phyloP scores from a whole-genome alignment of 1,284 basidiomycete species.

The Leccinum huronense region DNA sequence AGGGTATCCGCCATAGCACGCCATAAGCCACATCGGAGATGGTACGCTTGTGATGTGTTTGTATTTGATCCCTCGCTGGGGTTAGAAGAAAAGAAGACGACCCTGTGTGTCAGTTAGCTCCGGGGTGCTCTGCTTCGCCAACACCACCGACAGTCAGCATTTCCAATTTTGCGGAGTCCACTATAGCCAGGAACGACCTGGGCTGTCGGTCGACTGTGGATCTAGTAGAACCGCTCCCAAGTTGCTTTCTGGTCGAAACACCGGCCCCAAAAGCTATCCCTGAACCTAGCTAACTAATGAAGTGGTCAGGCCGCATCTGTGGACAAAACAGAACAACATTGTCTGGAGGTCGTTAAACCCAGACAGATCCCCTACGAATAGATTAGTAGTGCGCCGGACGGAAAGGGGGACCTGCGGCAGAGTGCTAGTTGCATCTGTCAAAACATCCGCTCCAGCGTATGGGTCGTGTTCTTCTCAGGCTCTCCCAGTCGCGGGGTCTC shows the following conservation, averaged over 20 bases:
- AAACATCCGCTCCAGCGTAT: neutral
- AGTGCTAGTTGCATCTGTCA: neutral
- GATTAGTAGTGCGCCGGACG: neutral
- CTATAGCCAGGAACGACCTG: neutral
- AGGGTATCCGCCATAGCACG: neutral
- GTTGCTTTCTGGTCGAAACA: neutral
- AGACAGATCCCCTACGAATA: neutral
- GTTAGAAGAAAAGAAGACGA: neutral
- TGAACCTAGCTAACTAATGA: neutral
- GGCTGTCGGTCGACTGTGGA: neutral
- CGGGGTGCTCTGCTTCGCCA: too few species aligned
- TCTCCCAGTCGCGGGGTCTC: neutral
- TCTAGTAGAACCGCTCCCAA: neutral
- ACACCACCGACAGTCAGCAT: too few species aligned
- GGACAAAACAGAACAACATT: neutral
- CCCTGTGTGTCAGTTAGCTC: neutral
- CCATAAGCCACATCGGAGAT: neutral
- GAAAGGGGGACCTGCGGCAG: neutral
- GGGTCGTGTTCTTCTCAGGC: neutral
- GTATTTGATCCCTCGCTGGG: neutral
- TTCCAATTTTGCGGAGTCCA: neutral
- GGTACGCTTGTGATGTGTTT: neutral
- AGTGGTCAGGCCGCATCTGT: neutral
- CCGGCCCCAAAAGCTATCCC: neutral
- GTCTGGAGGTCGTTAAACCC: neutral